Evolutionary conservation across 2,329 filamentous ascomycete species (phyloP).

Genomic region (Ciborinia camelliae): DNA sequence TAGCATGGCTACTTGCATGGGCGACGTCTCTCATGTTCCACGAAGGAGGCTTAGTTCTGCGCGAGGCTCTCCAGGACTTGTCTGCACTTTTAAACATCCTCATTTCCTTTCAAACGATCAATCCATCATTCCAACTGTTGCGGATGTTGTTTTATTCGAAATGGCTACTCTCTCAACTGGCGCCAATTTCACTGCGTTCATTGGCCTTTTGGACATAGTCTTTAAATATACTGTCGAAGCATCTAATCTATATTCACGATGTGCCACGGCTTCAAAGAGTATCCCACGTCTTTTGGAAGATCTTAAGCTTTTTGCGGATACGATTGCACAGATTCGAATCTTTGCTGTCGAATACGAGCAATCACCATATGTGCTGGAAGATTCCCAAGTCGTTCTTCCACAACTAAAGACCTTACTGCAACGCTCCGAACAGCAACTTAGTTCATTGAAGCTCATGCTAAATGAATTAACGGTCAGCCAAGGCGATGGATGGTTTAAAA

Average conservation of each 20-base stretch:
- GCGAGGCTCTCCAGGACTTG: not conserved
- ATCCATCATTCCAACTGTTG: not conserved
- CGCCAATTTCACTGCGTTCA: not conserved
- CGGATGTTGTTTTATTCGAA: not conserved
- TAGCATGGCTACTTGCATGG: not conserved
- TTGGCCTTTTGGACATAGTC: not conserved
- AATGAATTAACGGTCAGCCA: not conserved
- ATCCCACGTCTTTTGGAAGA: not conserved
- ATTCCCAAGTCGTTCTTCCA: not conserved
- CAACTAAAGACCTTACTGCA: not conserved
- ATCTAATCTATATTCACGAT: not conserved
- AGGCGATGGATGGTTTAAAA: not conserved
- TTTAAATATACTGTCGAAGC: not conserved
- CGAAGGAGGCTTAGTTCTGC: not conserved
- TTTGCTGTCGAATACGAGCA: not conserved
- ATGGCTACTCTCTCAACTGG: not conserved
- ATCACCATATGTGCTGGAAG: not conserved
- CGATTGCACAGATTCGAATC: not conserved
- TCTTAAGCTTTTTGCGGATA: not conserved
- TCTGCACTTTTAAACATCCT: not conserved
- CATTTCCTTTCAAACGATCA: not conserved
- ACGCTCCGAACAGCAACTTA: not conserved
- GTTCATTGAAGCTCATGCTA: not conserved
- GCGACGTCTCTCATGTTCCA: not conserved
- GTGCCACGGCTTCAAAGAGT: not conserved